Percentiles rank a stretch among this genome's conserved stretches.
These are phyloP conservation scores for Agrocybe pediades DNA, from an alignment of 768 basidiomycete genomes.

Conservation along the genomic window DNA sequence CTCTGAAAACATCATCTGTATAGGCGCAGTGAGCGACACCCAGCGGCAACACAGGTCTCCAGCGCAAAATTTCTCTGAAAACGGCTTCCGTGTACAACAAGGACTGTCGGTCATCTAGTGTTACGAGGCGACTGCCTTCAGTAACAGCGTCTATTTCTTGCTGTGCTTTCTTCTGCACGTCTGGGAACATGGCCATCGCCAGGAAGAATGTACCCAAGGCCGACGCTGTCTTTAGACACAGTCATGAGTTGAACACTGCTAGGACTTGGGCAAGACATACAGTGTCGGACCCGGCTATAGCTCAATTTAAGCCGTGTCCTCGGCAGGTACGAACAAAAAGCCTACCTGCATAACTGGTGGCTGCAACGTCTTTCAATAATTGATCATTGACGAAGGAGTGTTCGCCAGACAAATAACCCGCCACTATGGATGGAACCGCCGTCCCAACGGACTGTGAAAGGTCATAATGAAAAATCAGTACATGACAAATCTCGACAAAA, in stretches of 20 bases:
- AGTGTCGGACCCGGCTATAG: conserved; percentile 5
- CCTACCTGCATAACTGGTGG: conserved; percentile 18
- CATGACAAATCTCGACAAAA: background rate
- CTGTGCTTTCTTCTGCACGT: conserved; percentile 31
- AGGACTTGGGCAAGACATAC: background rate
- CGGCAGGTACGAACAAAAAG: background rate
- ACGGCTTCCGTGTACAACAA: conserved; percentile 25
- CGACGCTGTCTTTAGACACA: conserved; percentile 4
- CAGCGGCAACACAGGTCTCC: conserved; percentile 17
- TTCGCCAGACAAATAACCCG: conserved; percentile 2
- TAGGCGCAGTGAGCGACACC: conserved; percentile 22
- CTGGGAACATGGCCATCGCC: conserved; percentile 28
- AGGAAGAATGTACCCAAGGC: conserved; percentile 21
- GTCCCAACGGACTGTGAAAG: conserved; percentile 14
- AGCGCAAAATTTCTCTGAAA: conserved; percentile 17
- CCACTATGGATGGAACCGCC: conserved; percentile 8
- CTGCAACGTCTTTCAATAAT: conserved; percentile 13
- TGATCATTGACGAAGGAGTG: conserved; percentile 5
- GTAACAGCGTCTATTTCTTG: conserved; percentile 30
- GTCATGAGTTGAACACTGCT: background rate
- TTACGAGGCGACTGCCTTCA: conserved; percentile 27
- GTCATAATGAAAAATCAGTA: background rate
- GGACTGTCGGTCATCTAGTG: conserved; percentile 19
- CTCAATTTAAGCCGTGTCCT: background rate
- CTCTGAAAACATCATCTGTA: conserved; percentile 25